A percentile compares a stretch with the other conserved stretches of the same genome.
Conservation (phyloP, 495 filamentous ascomycete genomes). For the Amniculicola lignicola region DNA sequence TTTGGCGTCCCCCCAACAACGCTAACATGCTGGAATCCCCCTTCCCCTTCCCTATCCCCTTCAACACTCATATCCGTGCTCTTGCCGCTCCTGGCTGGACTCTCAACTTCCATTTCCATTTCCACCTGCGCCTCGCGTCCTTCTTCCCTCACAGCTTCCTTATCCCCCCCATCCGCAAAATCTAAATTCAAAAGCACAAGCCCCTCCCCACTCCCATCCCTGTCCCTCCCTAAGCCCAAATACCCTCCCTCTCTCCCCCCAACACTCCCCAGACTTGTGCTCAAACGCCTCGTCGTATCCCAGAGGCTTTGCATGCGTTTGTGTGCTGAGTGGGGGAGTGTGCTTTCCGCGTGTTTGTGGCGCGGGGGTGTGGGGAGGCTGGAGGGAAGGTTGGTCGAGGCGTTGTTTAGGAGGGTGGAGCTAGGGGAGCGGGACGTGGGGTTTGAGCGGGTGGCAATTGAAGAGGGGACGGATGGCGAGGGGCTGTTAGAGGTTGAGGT, state of each 20-base stretch:
- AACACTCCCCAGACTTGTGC: background rate
- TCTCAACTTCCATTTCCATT: background rate
- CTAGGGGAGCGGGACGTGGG: constrained; percentile 8
- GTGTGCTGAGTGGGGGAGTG: constrained; percentile 2
- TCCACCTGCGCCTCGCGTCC: background rate
- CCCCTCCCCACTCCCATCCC: background rate
- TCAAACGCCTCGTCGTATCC: constrained; percentile 19
- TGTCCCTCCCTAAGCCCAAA: background rate
- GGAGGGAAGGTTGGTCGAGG: constrained; percentile 13
- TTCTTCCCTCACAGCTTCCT: background rate
- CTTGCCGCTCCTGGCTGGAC: background rate
- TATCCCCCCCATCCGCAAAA: no score
- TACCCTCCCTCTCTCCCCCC: constrained; percentile 8
- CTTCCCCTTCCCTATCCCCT: no score
- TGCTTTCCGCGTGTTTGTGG: constrained; percentile 15
- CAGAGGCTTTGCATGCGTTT: constrained; percentile 18
- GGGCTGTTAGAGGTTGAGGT: background rate
- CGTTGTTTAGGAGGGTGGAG: constrained; percentile 13
- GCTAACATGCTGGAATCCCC: background rate
- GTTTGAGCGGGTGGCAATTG: background rate
- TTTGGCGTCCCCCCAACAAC: background rate
- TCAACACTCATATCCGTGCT: background rate
- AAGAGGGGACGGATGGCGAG: background rate
- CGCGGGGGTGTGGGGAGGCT: constrained; percentile 13
- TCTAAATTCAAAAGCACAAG: background rate